A percentile compares a stretch with the other conserved stretches of the same genome.
These are phyloP conservation scores for Lipomyces japonicus DNA, from an alignment of 805 yeast genomes.

Conservation along the genomic window DNA sequence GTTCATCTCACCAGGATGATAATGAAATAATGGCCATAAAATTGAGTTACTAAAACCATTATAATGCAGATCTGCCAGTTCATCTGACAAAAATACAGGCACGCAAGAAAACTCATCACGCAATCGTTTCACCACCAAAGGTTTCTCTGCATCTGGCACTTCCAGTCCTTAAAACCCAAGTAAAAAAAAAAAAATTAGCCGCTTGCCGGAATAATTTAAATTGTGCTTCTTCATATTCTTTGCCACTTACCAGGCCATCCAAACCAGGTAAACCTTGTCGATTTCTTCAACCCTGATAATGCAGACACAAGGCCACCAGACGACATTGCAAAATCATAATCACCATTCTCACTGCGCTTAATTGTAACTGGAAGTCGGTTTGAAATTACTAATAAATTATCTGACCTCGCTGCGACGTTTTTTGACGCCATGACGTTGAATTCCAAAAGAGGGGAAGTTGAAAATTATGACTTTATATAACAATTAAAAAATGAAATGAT, in stretches of 20 bases:
- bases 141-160: slow-evolving; percentile 72
- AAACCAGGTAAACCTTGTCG: slow-evolving; percentile 87
- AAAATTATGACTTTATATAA: no score
- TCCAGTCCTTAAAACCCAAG: slow-evolving; percentile 45
- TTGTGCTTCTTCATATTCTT: not conserved
- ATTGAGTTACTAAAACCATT: slow-evolving; percentile 94
- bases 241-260: slow-evolving; percentile 82
- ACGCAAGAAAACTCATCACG: slow-evolving; percentile 77
- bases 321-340: slow-evolving; percentile 83
- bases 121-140: slow-evolving; percentile 63
- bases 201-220: not conserved
- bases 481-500: no score
- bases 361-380: slow-evolving; percentile 95
- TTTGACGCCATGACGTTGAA: slow-evolving; percentile 26
- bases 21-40: slow-evolving; percentile 96
- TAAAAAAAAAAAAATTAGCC: not conserved
- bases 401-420: slow-evolving; percentile 27
- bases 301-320: slow-evolving; percentile 98
- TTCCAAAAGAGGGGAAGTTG: slow-evolving; percentile 24
- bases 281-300: slow-evolving; percentile 79
- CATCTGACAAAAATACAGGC: slow-evolving; percentile 84
- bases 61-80: slow-evolving; percentile 90
- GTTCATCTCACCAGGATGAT: slow-evolving; percentile 98
- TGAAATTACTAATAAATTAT: slow-evolving; percentile 79
- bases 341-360: slow-evolving; percentile 55